A percentile compares a stretch with the other conserved stretches of the same genome.
These are phyloP conservation scores for Schrenkiella parvula DNA, from an alignment of 345 rosid genomes.

Conservation along the genomic window DNA sequence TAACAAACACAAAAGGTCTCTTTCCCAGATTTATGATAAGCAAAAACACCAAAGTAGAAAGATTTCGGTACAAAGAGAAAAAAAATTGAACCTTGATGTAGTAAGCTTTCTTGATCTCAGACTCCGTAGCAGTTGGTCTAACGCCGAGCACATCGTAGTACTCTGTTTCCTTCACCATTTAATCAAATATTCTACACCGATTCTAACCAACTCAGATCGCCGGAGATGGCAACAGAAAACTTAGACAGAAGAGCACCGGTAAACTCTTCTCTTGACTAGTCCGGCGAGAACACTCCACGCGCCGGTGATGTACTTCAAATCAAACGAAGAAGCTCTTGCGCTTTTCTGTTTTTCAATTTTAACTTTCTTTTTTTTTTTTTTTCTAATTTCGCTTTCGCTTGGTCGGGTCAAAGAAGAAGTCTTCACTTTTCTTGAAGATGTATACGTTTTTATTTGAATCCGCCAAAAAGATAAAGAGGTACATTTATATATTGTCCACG, in stretches of 20 bases:
- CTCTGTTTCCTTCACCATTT: constrained; percentile 93
- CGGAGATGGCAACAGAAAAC: background rate
- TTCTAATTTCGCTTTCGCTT: constrained; percentile 12
- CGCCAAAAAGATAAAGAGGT: background rate
- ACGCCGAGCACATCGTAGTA: constrained; percentile 94
- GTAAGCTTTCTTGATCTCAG: constrained; percentile 97
- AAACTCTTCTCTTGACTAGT: background rate
- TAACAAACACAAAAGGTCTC: background rate
- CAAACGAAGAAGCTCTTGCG: background rate
- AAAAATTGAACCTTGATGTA: constrained; percentile 61
- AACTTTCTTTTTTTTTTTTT: background rate
- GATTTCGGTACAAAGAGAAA: background rate
- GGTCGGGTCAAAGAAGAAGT: constrained; percentile 29
- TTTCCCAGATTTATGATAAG: background rate
- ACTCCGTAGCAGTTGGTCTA: constrained; percentile 80
- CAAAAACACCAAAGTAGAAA: background rate
- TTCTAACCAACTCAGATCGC: constrained; percentile 1
- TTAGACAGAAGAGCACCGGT: background rate
- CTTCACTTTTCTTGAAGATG: background rate
- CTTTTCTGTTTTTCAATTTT: background rate
- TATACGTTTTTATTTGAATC: constrained; percentile 6
- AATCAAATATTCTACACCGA: constrained; percentile 1
- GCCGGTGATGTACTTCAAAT: constrained; percentile 12
- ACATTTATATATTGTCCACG: constrained; percentile 26
- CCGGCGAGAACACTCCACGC: constrained; percentile 13